Percentiles rank a stretch among this genome's conserved stretches.
These are phyloP conservation scores for Colletotrichum caudatum DNA, from an alignment of 2,329 filamentous ascomycete genomes.

Conservation along the genomic window DNA sequence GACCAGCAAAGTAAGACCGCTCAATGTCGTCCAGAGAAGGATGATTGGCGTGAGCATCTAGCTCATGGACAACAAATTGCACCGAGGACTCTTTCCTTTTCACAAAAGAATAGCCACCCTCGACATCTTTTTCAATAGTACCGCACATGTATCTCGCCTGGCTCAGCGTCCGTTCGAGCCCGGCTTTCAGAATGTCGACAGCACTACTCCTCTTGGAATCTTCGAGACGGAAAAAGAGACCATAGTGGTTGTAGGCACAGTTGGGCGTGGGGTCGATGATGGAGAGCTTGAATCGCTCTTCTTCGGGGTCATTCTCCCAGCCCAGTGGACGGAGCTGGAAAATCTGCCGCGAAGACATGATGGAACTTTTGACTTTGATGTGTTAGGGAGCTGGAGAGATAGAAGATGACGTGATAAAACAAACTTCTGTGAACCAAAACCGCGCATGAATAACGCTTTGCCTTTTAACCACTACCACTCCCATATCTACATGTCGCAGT, in stretches of 20 bases:
- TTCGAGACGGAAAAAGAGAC: slow-evolving; percentile 1
- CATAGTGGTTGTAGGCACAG: slow-evolving; percentile 1
- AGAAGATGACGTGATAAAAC: background rate
- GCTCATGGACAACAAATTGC: background rate
- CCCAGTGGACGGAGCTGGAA: background rate
- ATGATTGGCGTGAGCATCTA: background rate
- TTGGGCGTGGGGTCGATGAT: background rate
- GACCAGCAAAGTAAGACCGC: background rate
- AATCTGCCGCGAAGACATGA: background rate
- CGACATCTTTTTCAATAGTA: background rate
- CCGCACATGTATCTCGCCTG: background rate
- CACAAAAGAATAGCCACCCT: background rate
- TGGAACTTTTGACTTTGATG: background rate
- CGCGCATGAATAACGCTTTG: background rate
- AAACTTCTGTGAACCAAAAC: background rate
- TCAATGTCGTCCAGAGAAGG: background rate
- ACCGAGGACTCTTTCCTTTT: background rate
- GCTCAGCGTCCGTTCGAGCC: slow-evolving; percentile 7
- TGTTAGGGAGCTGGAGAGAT: background rate
- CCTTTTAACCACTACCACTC: background rate
- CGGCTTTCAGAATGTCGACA: background rate
- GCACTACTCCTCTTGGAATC: background rate
- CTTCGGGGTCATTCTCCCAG: background rate
- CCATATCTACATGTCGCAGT: no score
- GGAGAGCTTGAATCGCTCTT: slow-evolving; percentile 13